Evolutionary conservation across 257 asterid species (phyloP).

Genomic region (Cruciata laevipes): DNA sequence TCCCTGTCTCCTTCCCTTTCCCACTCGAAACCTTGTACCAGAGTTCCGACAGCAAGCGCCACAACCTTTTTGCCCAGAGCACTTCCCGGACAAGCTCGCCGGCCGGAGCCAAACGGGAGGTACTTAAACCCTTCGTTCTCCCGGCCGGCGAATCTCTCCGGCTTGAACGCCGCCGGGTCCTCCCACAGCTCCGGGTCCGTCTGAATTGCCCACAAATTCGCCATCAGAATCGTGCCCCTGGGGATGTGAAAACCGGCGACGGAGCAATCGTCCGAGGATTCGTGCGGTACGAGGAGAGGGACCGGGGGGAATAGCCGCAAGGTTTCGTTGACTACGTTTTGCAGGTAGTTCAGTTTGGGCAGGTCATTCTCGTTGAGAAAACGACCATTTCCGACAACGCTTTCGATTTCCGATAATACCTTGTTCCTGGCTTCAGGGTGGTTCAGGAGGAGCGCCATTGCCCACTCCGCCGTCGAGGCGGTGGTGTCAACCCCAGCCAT

Average conservation of each 20-base stretch:
- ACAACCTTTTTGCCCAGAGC: conserved; percentile 34
- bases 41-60: conserved; percentile 31
- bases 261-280: neutral
- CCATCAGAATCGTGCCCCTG: neutral
- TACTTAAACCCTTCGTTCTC: conserved; percentile 7
- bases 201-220: conserved; percentile 13
- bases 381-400: conserved; percentile 15
- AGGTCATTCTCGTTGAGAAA: conserved; percentile 29
- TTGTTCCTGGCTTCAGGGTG: conserved; percentile 21
- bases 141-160: conserved; percentile 20
- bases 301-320: conserved; percentile 4
- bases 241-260: conserved; percentile 6
- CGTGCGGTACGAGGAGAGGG: conserved; percentile 8
- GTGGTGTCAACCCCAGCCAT: conserved; percentile 43
- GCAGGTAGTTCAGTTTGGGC: conserved; percentile 24
- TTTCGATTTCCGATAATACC: conserved; percentile 23
- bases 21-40: conserved; percentile 53
- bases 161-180: conserved; percentile 19
- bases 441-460: conserved; percentile 35
- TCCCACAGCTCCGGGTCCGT: conserved; percentile 22
- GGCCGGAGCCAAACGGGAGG: conserved; percentile 43
- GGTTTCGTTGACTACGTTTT: conserved; percentile 30
- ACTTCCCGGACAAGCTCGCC: conserved; percentile 48
- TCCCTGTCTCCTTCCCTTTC: conserved; percentile 24
- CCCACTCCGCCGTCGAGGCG: conserved; percentile 37